phyloP scores from a whole-genome alignment of 2,329 filamentous ascomycete species.

The Cytospora paraplurivora region DNA sequence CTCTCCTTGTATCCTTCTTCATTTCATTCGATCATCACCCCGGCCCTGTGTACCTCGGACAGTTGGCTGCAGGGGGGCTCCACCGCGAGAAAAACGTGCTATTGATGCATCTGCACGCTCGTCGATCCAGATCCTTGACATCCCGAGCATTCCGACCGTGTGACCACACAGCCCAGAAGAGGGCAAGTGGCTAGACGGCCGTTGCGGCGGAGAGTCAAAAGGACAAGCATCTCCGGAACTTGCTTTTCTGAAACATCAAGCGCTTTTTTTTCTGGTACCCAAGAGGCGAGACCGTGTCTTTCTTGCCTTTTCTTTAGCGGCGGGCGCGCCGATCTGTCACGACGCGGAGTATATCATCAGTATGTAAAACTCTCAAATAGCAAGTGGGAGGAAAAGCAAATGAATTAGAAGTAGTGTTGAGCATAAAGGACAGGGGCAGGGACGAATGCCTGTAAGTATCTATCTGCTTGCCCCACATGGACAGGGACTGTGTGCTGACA shows the following conservation, averaged over 20 bases:
- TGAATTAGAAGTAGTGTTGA: conserved; percentile 29
- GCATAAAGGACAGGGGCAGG: conserved; percentile 29
- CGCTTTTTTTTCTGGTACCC: conserved; percentile 11
- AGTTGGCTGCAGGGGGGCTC: not conserved
- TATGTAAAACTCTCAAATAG: conserved; percentile 22
- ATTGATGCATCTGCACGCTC: conserved; percentile 4
- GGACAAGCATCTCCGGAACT: conserved; percentile 1
- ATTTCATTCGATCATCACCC: not conserved
- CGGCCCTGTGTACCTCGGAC: not conserved
- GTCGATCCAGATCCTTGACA: conserved; percentile 9
- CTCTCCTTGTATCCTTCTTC: not conserved
- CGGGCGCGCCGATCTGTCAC: conserved; percentile 32
- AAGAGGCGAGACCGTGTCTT: conserved; percentile 14
- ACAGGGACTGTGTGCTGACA: conserved; percentile 2
- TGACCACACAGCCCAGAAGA: conserved; percentile 13
- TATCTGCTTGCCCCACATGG: conserved; percentile 23
- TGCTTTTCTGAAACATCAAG: conserved; percentile 12
- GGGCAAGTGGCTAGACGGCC: conserved; percentile 9
- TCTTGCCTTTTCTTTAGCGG: conserved; percentile 23
- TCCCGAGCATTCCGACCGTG: conserved; percentile 17
- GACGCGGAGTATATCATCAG: conserved; percentile 28
- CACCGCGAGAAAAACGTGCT: not conserved
- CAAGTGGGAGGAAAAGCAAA: conserved; percentile 6
- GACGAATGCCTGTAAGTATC: conserved; percentile 29
- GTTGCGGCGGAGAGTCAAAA: not conserved